These are phyloP conservation scores for Thelephora aurantiotincta DNA, from an alignment of 768 basidiomycete species.

Conservation along the genomic window DNA sequence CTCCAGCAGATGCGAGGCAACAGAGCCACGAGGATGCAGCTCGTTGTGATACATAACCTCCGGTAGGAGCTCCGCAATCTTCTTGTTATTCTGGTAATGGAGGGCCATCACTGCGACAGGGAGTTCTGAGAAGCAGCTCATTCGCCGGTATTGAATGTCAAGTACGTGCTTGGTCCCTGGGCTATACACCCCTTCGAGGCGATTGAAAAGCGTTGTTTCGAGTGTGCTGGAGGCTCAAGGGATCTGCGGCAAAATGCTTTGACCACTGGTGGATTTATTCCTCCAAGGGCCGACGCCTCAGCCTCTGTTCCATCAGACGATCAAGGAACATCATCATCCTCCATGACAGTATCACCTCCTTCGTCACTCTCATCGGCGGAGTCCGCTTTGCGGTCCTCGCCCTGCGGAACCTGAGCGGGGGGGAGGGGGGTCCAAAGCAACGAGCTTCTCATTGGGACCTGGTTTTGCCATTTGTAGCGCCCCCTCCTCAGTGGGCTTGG, in stretches of 20 bases:
- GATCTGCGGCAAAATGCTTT: not conserved
- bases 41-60: slow-evolving; percentile 62
- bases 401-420: not conserved
- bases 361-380: slow-evolving; percentile 2
- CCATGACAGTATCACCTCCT: slow-evolving; percentile 2
- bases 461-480: not conserved
- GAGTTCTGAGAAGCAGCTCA: not conserved
- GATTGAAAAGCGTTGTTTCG: slow-evolving; percentile 84
- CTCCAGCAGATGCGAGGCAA: slow-evolving; percentile 60
- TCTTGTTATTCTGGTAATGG: slow-evolving; percentile 54
- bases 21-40: slow-evolving; percentile 56
- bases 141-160: slow-evolving; percentile 76
- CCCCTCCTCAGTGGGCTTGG: not conserved
- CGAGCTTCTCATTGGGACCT: not conserved
- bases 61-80: slow-evolving; percentile 81
- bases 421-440: not conserved
- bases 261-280: too few species aligned
- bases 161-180: slow-evolving; percentile 74
- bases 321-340: not conserved
- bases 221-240: slow-evolving; percentile 54
- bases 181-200: slow-evolving; percentile 84
- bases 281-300: too few species aligned
- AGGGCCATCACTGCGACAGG: not conserved
- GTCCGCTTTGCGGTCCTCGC: not conserved
- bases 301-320: too few species aligned